Evolutionary conservation across 129 eudicot species (phyloP).

Genomic region (Apium graveolens): DNA sequence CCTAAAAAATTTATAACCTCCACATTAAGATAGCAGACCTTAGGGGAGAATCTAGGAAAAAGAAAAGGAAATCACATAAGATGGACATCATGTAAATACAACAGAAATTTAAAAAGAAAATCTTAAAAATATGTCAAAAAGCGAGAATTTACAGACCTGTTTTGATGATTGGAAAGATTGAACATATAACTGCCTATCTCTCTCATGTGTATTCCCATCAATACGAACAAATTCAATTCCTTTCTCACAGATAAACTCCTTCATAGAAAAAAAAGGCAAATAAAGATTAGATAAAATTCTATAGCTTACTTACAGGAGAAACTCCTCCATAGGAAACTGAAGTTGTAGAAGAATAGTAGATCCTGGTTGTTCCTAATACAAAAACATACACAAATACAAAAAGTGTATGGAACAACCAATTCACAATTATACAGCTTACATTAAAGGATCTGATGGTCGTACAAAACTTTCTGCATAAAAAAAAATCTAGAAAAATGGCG

Average conservation of each 20-base stretch:
- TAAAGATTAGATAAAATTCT: neutral
- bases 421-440: neutral
- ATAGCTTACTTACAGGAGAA: neutral
- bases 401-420: neutral
- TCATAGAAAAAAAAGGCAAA: slow-evolving; percentile 13
- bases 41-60: neutral
- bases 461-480: neutral
- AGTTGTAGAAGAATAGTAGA: neutral
- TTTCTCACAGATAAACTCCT: slow-evolving; percentile 72
- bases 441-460: neutral
- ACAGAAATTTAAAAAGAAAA: neutral
- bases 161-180: slow-evolving; percentile 65
- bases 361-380: neutral
- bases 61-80: neutral
- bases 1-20: neutral
- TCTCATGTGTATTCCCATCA: slow-evolving; percentile 46
- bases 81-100: neutral
- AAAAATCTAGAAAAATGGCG: neutral
- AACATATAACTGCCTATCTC: slow-evolving; percentile 72
- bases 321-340: neutral
- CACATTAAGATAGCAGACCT: neutral
- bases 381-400: neutral
- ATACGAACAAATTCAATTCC: slow-evolving; percentile 69
- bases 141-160: slow-evolving; percentile 41
- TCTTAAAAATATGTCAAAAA: neutral